phyloP scores from a whole-genome alignment of 768 basidiomycete species.

The Tephrocybe sp. region DNA sequence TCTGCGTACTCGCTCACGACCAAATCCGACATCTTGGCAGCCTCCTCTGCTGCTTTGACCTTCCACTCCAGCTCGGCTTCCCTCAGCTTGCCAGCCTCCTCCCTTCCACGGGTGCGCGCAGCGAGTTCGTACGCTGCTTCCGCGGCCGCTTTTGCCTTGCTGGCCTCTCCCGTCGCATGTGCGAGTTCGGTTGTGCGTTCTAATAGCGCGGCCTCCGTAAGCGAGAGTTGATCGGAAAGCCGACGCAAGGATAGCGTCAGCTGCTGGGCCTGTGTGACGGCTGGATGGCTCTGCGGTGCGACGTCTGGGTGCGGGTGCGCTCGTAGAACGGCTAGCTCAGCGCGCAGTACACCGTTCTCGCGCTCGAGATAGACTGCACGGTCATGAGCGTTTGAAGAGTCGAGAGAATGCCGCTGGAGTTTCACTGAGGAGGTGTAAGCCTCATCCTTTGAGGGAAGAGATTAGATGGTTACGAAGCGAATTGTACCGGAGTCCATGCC shows the following conservation, averaged over 20 bases:
- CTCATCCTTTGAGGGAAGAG: conserved; percentile 54
- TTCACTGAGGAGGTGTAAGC: conserved; percentile 64
- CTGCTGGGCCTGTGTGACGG: conserved; percentile 40
- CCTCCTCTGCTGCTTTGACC: conserved; percentile 52
- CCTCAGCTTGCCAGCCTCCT: conserved; percentile 51
- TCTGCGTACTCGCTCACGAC: conserved; percentile 75
- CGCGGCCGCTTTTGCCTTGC: conserved; percentile 38
- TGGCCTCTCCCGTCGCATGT: conserved; percentile 40
- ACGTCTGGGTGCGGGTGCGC: conserved; percentile 46
- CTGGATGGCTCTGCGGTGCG: conserved; percentile 24
- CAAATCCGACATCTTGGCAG: conserved; percentile 59
- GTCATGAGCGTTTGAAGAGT: conserved; percentile 49
- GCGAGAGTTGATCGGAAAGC: conserved; percentile 64
- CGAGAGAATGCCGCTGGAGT: conserved; percentile 62
- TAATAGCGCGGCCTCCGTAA: conserved; percentile 57
- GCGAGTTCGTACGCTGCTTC: conserved; percentile 59
- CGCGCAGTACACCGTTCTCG: conserved; percentile 56
- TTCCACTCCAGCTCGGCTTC: conserved; percentile 49
- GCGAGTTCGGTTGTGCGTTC: conserved; percentile 49
- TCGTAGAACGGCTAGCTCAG: conserved; percentile 58
- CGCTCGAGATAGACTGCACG: conserved; percentile 49
- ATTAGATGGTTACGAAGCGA: conserved; percentile 13
- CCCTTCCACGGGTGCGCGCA: conserved; percentile 49
- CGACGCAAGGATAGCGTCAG: conserved; percentile 69
- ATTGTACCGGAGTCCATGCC: conserved; percentile 30